Percentiles rank a stretch among this genome's conserved stretches.
These are phyloP conservation scores for Sisymbrium altissimum DNA, from an alignment of 345 rosid genomes.

Conservation along the genomic window DNA sequence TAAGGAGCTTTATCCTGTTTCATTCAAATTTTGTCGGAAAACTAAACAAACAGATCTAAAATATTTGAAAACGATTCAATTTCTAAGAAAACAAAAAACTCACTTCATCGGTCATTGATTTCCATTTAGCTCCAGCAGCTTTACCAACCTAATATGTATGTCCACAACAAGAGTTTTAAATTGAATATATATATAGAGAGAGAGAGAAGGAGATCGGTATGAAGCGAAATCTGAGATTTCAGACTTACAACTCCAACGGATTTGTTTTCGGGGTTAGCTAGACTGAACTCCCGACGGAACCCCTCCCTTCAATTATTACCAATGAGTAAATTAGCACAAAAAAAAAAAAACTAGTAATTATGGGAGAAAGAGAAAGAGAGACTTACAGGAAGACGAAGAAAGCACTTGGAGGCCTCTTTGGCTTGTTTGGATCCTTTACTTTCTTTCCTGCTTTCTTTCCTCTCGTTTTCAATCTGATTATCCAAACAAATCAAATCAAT, in stretches of 20 bases:
- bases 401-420: slow-evolving; percentile 74
- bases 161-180: too few relatives aligned
- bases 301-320: slow-evolving; percentile 50
- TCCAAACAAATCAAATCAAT: too few relatives aligned
- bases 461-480: slow-evolving; percentile 57
- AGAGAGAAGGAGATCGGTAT: not conserved
- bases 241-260: slow-evolving; percentile 63
- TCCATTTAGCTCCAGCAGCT: slow-evolving; percentile 84
- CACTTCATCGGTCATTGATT: slow-evolving; percentile 55
- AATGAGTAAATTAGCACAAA: not conserved
- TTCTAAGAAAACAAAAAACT: slow-evolving; percentile 1
- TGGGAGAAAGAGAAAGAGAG: not conserved
- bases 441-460: slow-evolving; percentile 46
- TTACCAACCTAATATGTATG: slow-evolving; percentile 85
- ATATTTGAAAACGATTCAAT: not conserved
- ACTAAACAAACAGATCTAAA: not conserved
- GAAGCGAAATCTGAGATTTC: not conserved
- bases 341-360: not conserved
- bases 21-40: not conserved
- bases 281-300: slow-evolving; percentile 58
- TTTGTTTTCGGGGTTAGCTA: slow-evolving; percentile 71
- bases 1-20: slow-evolving; percentile 68
- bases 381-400: slow-evolving; percentile 75
- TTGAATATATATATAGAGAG: too few relatives aligned
- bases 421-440: slow-evolving; percentile 71